Evolutionary conservation across 208 protist genomes (phyloP).

Genomic region (Acanthamoeba quina): DNA sequence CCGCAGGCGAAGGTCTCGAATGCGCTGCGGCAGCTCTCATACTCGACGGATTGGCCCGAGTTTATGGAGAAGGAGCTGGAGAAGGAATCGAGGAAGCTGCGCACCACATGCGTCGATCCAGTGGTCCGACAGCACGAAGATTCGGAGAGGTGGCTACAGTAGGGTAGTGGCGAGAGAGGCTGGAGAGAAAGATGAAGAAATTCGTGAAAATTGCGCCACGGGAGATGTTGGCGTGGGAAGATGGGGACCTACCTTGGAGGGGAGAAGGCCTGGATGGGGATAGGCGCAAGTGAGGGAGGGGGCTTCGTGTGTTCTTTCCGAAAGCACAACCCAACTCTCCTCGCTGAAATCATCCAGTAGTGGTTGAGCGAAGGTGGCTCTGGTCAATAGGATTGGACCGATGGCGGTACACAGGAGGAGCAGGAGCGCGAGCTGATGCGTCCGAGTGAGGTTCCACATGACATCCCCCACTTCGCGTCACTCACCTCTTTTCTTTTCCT

Average conservation of each 20-base stretch:
- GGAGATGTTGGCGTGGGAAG: neutral
- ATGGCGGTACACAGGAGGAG: neutral
- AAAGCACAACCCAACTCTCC: neutral
- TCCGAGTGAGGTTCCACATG: slow-evolving; percentile 49
- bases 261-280: neutral
- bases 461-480: slow-evolving; percentile 7
- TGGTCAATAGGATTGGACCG: neutral
- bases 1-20: slow-evolving; percentile 71
- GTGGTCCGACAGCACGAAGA: slow-evolving; percentile 16
- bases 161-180: slow-evolving; percentile 40
- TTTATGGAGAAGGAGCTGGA: neutral
- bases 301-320: neutral
- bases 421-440: neutral
- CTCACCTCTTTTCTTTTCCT: neutral
- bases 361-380: neutral
- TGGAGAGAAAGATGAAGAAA: neutral
- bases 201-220: neutral
- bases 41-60: neutral
- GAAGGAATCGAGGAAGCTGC: neutral
- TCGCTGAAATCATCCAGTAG: neutral
- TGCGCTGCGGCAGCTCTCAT: neutral
- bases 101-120: slow-evolving; percentile 21
- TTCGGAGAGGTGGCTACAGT: slow-evolving; percentile 11
- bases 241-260: neutral
- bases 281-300: neutral